Evolutionary conservation across 306 rosid species (phyloP).

Genomic region (Carpinus viminea): DNA sequence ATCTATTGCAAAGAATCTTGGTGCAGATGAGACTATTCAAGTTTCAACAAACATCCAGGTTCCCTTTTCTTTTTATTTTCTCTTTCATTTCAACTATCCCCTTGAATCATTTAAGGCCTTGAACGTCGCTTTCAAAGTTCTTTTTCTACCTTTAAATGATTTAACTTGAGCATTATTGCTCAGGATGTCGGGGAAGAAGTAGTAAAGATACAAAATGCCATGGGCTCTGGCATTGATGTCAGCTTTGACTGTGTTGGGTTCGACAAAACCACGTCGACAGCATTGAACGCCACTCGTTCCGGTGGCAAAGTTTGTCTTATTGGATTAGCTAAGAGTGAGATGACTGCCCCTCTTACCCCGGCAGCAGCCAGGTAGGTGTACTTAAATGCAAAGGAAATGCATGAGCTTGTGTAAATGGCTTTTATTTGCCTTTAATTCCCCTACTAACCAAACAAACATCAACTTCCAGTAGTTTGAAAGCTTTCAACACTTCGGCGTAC

Average conservation of each 20-base stretch:
- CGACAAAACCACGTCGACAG: conserved; percentile 44
- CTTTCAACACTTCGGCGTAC: neutral
- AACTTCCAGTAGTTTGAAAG: neutral
- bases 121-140: neutral
- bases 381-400: neutral
- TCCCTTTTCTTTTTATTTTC: neutral
- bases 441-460: neutral
- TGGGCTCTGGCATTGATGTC: conserved; percentile 35
- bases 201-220: conserved; percentile 25
- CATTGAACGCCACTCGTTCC: conserved; percentile 35
- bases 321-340: conserved; percentile 36
- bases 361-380: conserved; percentile 37
- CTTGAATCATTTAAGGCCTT: neutral
- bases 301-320: conserved; percentile 54
- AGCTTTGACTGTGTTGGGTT: conserved; percentile 47
- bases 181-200: conserved; percentile 45
- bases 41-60: conserved; percentile 43
- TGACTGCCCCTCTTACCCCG: conserved; percentile 38
- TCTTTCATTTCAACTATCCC: neutral
- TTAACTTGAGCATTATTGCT: neutral
- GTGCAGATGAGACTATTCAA: conserved; percentile 34
- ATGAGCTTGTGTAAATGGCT: neutral
- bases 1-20: conserved; percentile 43
- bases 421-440: neutral
- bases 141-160: neutral